Evolutionary conservation across 768 basidiomycete species (phyloP).

Genomic region (Termitomyces sp.): DNA sequence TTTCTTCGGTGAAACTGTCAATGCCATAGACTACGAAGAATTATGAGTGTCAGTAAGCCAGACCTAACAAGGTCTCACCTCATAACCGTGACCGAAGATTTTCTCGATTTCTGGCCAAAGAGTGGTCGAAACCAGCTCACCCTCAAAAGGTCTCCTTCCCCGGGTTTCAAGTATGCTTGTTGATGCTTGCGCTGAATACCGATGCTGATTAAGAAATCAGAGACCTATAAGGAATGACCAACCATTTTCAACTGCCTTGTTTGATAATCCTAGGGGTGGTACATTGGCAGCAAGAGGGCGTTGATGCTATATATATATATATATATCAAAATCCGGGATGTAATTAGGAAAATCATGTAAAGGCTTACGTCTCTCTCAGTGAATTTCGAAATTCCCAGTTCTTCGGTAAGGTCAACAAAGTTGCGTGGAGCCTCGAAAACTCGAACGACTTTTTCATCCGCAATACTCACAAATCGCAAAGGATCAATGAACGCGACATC

Average conservation of each 20-base stretch:
- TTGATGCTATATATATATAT: slow-evolving; percentile 44
- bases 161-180: background rate
- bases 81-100: slow-evolving; percentile 96
- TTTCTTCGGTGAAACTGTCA: slow-evolving; percentile 70
- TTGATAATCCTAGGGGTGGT: slow-evolving; percentile 91
- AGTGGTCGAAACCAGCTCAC: slow-evolving; percentile 81
- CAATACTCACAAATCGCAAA: slow-evolving; percentile 82
- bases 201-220: background rate
- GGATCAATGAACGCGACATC: slow-evolving; percentile 73
- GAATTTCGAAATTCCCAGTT: slow-evolving; percentile 45
- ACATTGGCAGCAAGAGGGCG: slow-evolving; percentile 83
- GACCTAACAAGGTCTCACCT: slow-evolving; percentile 48
- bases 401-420: slow-evolving; percentile 66
- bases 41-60: background rate
- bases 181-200: slow-evolving; percentile 2
- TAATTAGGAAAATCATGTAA: background rate
- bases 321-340: background rate
- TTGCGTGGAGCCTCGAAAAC: slow-evolving; percentile 88
- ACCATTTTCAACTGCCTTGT: slow-evolving; percentile 84
- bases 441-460: slow-evolving; percentile 94
- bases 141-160: slow-evolving; percentile 70
- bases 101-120: slow-evolving; percentile 98
- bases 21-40: slow-evolving; percentile 62
- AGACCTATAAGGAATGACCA: slow-evolving; percentile 9
- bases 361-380: slow-evolving; percentile 46